Evolutionary conservation across 345 rosid genomes (phyloP), one percentile per base, ranked within the genome.

Genomic region (Citrus medica): DNA sequence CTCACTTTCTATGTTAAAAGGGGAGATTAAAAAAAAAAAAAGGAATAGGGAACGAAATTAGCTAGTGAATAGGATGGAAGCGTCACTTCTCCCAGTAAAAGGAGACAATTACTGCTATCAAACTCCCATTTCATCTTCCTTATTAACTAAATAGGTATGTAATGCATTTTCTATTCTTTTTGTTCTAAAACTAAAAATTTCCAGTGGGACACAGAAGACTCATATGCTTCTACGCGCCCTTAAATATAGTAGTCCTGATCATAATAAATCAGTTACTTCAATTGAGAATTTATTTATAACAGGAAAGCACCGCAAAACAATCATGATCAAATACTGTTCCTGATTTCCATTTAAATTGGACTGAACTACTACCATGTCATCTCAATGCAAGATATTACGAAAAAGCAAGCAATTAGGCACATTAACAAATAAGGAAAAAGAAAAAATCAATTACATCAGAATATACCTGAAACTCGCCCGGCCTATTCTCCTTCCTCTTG

Each of bases 381-480:
- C 77, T 58, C 6, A 21, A 61, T 53, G 21, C 75, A 24, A 17
- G 66, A 79, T 51, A 42, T 32, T 27, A 5, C 53, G 21, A 79
- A 46, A 63, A 66, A 4, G 22, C 19, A n/a, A 38, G 7, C 38
- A 74, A 58, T 37, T 46, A 75, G 33, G 3, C n/a, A 60, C 28
- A 37, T 33, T 25, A 55, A 37, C 60, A 65, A 30, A 33, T 70
- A 69, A 48, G 32, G 28, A 33, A 71, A 68, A 42, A 51, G 28
- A 75, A 68, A 17, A 25, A 66, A 19, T 69, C 22, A 71, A 8
- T 59, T 28, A 53, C 35, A 46, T 25, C 27, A 19, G 66, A 67
- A 77, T 65, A 59, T 86, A 95, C 99, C 98, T 93, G 98, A 88
- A 90, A 97, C 19, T 92, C 99, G 37, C 98, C 94, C 2, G 96